Conservation (phyloP, 23 red algal genomes). For the Gracilaria domingensis region DNA sequence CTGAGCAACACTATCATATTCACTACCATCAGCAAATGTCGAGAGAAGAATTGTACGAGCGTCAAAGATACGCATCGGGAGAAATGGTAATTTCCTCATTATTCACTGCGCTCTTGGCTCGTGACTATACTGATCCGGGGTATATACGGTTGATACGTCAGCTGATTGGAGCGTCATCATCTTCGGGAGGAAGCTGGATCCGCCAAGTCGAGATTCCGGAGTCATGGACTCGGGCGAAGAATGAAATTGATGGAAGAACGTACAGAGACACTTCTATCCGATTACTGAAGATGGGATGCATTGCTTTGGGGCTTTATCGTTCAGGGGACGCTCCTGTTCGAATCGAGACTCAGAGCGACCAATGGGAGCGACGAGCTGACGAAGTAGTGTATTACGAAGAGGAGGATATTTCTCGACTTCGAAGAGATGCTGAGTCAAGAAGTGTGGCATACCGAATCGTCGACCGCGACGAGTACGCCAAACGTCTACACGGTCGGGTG, state of each 20-base stretch:
- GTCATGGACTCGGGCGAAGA: constrained; percentile 47
- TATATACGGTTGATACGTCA: constrained; percentile 69
- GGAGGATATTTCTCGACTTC: constrained; percentile 43
- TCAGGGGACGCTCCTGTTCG: constrained; percentile 60
- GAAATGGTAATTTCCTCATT: constrained; percentile 83
- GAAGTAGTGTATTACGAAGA: constrained; percentile 54
- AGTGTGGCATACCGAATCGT: constrained; percentile 31
- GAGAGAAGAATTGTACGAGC: constrained; percentile 71
- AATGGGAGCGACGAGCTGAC: constrained; percentile 47
- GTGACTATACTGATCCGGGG: constrained; percentile 75
- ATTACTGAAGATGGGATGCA: constrained; percentile 44
- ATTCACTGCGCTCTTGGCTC: constrained; percentile 68
- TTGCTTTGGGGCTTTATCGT: constrained; percentile 56
- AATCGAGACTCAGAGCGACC: constrained; percentile 54
- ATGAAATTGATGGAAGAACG: constrained; percentile 51
- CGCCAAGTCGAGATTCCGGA: constrained; percentile 74
- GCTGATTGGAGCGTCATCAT: constrained; percentile 63
- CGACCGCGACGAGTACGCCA: constrained; percentile 1
- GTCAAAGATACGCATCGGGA: constrained; percentile 84
- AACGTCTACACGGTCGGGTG: constrained; percentile 42
- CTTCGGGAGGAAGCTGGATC: constrained; percentile 43
- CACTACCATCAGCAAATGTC: constrained; percentile 59
- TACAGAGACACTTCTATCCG: constrained; percentile 39
- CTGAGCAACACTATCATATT: constrained; percentile 47
- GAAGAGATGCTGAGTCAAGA: constrained; percentile 47